Conservation (phyloP, 371 early-diverging fungal genomes). For the Actinomortierella ambigua region DNA sequence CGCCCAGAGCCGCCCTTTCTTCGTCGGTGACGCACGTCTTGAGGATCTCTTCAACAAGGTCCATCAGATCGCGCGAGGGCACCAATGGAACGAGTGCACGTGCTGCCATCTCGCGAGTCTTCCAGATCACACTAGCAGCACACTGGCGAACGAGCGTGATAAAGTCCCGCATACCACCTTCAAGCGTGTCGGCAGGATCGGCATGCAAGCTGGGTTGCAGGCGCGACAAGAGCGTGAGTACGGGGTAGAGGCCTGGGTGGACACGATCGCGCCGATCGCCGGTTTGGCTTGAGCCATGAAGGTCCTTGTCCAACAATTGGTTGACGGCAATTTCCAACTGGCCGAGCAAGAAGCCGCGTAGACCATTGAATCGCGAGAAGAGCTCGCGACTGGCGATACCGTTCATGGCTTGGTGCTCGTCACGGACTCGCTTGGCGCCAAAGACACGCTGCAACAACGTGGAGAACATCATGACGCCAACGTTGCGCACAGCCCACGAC, state of each 20-base stretch:
- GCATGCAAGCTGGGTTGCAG: constrained; percentile 74
- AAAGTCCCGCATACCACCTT: constrained; percentile 68
- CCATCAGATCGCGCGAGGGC: constrained; percentile 43
- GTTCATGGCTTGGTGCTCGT: constrained; percentile 75
- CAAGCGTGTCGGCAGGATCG: constrained; percentile 50
- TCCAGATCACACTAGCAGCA: constrained; percentile 74
- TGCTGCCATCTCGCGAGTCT: constrained; percentile 88
- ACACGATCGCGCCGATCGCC: constrained; percentile 50
- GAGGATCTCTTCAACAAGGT: constrained; percentile 49
- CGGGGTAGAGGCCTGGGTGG: constrained; percentile 80
- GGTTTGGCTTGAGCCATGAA: constrained; percentile 18
- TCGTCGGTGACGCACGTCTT: constrained; percentile 44
- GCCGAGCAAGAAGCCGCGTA: constrained; percentile 77
- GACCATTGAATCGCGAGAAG: constrained; percentile 82
- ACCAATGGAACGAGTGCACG: constrained; percentile 80
- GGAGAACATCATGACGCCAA: constrained; percentile 92
- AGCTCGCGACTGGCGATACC: constrained; percentile 89
- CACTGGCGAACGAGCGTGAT: constrained; percentile 76
- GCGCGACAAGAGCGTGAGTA: constrained; percentile 75
- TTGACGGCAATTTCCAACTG: constrained; percentile 72
- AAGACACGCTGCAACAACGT: constrained; percentile 82
- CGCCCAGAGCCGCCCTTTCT: too few species aligned
- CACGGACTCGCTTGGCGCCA: constrained; percentile 78
- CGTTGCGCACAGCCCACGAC: constrained; percentile 93
- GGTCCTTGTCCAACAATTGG: constrained; percentile 52